These are phyloP conservation scores for Rutstroemia sp. DNA, from an alignment of 2,329 filamentous ascomycete species.

Conservation along the genomic window DNA sequence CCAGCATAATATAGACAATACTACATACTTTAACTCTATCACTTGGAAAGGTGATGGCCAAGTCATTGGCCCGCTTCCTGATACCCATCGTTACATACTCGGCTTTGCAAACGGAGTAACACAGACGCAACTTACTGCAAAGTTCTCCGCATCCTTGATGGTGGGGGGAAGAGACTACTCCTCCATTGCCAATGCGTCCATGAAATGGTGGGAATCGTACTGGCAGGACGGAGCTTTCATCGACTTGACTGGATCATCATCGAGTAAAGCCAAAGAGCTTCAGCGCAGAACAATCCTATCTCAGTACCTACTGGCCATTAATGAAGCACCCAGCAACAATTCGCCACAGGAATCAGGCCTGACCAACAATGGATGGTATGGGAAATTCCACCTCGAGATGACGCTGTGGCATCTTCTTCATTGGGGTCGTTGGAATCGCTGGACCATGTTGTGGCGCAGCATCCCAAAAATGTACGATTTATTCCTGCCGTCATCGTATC, in stretches of 20 bases:
- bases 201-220: slow-evolving; percentile 19
- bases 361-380: slow-evolving; percentile 41
- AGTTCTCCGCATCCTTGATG: neutral
- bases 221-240: slow-evolving; percentile 36
- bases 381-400: slow-evolving; percentile 38
- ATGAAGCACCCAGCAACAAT: slow-evolving; percentile 27
- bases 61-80: slow-evolving; percentile 11
- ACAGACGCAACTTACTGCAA: neutral
- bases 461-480: slow-evolving; percentile 32
- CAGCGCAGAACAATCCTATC: slow-evolving; percentile 38
- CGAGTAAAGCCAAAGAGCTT: slow-evolving; percentile 34
- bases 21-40: slow-evolving; percentile 31
- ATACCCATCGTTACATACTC: slow-evolving; percentile 21
- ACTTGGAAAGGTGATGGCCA: slow-evolving; percentile 16
- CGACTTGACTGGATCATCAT: slow-evolving; percentile 32
- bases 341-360: slow-evolving; percentile 35
- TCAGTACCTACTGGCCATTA: slow-evolving; percentile 38
- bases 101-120: neutral
- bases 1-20: slow-evolving; percentile 33
- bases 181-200: slow-evolving; percentile 8
- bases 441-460: slow-evolving; percentile 31
- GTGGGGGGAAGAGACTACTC: neutral
- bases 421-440: slow-evolving; percentile 35
- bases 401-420: slow-evolving; percentile 36
- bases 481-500: slow-evolving; percentile 27